A percentile compares a stretch with the other conserved stretches of the same genome.
phyloP scores from a whole-genome alignment of 192 early-diverging fungal species.

The Obelidium mucronatum region DNA sequence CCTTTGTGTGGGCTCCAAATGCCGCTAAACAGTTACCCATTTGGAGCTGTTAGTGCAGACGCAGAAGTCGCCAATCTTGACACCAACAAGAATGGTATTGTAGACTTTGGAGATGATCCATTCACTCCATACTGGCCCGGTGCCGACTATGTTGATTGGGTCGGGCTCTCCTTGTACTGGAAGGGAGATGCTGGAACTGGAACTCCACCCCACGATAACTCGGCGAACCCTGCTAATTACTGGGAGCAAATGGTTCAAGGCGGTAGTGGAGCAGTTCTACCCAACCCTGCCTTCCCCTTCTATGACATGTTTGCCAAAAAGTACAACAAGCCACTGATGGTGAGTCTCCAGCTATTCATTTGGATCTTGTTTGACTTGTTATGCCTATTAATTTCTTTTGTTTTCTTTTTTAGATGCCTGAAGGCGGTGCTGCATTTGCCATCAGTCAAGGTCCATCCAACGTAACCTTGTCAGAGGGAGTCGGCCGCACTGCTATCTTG shows the following conservation, averaged over 20 bases:
- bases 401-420: slow-evolving; percentile 19
- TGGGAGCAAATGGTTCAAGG: slow-evolving; percentile 36
- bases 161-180: slow-evolving; percentile 32
- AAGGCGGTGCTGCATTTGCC: slow-evolving; percentile 34
- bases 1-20: slow-evolving; percentile 57
- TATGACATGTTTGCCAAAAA: slow-evolving; percentile 30
- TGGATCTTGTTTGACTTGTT: neutral
- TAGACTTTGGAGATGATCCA: slow-evolving; percentile 52
- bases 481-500: slow-evolving; percentile 15
- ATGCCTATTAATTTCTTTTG: no score
- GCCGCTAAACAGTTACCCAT: slow-evolving; percentile 48
- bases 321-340: slow-evolving; percentile 34
- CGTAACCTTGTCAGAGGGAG: neutral
- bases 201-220: slow-evolving; percentile 25
- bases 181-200: slow-evolving; percentile 21
- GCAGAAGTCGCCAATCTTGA: slow-evolving; percentile 35
- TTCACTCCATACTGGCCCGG: slow-evolving; percentile 59
- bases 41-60: neutral
- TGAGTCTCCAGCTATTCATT: neutral
- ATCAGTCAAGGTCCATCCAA: neutral
- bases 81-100: slow-evolving; percentile 41
- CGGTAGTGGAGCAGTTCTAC: neutral
- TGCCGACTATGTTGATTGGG: slow-evolving; percentile 57
- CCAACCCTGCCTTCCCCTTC: slow-evolving; percentile 22
- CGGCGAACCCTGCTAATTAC: slow-evolving; percentile 1